Evolutionary conservation across 2,329 filamentous ascomycete genomes (phyloP), one percentile per base, ranked within the genome.

Genomic region (Lachnellula cervina): DNA sequence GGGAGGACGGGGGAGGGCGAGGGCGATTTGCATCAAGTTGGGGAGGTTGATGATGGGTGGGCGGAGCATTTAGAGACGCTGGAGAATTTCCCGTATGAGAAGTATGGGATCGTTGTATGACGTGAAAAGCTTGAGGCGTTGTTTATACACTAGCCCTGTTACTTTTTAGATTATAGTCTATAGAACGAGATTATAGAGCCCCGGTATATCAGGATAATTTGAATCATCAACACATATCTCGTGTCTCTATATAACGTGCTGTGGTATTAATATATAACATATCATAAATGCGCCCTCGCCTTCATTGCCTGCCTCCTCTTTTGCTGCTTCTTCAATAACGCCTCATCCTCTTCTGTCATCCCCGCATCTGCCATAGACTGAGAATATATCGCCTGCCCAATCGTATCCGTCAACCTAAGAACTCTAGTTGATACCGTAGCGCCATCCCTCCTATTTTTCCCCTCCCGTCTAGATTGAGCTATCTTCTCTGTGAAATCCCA

Each of bases 401-500:
- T 78, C 47, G 80, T 72, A 67, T 96, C 91, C 8, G 88, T 87
- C 63, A 97, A 77, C 6, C 78, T 76, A 38, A 97, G 72, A 11
- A 99, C 93, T 19, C 94, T 80, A 13, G 82, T 88, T 64, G 87
- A 88, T 3, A 97, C 92, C 0, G 91, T 96, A 1, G 87, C 89
- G 13, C 92, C 92, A 70, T 99, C 94, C n/a, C 93, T 81, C 21
- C 94, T 78, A 70, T 97, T 97, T 82, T 97, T 99, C 8, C 94
- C 94, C 74, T 97, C 94, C 44, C 93, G 80, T 34, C 94, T 79
- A 45, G 84, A 89, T 49, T 83, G 80, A 7, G 90, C 90, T 60
- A 99, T 96, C 68, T 86, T 82, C 70, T 96, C 91, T 4, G 88
- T 93, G 66, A 97, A 96, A 54, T 90, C 84, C 94, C 94, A 99